These are phyloP conservation scores for Batkoa obscura DNA, from an alignment of 371 early-diverging fungal genomes.

Conservation along the genomic window DNA sequence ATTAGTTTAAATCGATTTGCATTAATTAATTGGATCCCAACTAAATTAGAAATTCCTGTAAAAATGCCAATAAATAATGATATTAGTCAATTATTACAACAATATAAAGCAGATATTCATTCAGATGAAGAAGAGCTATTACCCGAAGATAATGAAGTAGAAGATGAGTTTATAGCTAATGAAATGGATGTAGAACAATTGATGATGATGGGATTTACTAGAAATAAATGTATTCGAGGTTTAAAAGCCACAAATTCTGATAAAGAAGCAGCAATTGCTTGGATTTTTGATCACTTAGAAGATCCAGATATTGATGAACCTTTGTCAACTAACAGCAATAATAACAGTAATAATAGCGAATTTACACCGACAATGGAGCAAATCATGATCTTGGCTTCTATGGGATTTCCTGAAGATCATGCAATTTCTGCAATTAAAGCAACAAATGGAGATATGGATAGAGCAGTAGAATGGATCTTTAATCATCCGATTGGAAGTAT, in stretches of 20 bases:
- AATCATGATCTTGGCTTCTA: constrained; percentile 47
- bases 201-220: constrained; percentile 79
- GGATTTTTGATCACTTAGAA: constrained; percentile 92
- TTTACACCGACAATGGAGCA: constrained; percentile 19
- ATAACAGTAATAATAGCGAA: constrained; percentile 2
- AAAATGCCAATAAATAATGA: constrained; percentile 8
- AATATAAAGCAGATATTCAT: constrained; percentile 35
- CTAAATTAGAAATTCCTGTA: constrained; percentile 31
- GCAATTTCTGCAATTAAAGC: constrained; percentile 64
- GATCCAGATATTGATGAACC: constrained; percentile 30
- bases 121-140: constrained; percentile 46
- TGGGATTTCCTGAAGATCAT: constrained; percentile 76
- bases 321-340: constrained; percentile 9
- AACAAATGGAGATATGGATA: constrained; percentile 64
- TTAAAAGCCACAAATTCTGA: constrained; percentile 56
- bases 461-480: constrained; percentile 91
- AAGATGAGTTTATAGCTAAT: constrained; percentile 31
- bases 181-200: constrained; percentile 45
- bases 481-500: constrained; percentile 52
- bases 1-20: constrained; percentile 69
- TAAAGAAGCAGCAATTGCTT: constrained; percentile 76
- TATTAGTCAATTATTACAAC: not conserved
- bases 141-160: not conserved
- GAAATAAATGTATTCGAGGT: constrained; percentile 61
- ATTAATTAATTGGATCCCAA: constrained; percentile 74